Conservation (phyloP, 352 stramenopile species). For the Hyaloperonospora arabidopsidis region DNA sequence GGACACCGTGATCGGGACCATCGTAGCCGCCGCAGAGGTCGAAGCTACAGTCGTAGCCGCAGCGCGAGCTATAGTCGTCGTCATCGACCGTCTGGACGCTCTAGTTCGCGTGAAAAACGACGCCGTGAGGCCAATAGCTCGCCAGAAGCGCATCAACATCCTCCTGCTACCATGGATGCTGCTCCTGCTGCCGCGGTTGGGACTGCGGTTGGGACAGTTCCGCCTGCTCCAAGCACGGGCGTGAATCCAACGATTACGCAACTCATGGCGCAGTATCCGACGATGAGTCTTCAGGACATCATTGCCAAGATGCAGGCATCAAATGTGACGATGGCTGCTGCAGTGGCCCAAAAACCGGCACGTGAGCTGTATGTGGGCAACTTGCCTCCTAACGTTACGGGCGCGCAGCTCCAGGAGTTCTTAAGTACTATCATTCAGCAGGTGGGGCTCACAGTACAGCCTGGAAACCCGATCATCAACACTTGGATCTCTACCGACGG, state of each 20-base stretch:
- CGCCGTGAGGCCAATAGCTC: slow-evolving; percentile 51
- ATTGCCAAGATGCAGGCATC: slow-evolving; percentile 84
- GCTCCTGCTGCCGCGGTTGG: too few relatives aligned
- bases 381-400: slow-evolving; percentile 73
- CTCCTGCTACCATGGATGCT: slow-evolving; percentile 15
- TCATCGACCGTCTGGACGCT: slow-evolving; percentile 34
- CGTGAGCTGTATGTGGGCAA: slow-evolving; percentile 84
- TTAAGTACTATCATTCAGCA: slow-evolving; percentile 84
- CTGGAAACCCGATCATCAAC: slow-evolving; percentile 76
- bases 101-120: slow-evolving; percentile 45
- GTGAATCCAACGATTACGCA: slow-evolving; percentile 80
- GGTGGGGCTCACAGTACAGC: slow-evolving; percentile 65
- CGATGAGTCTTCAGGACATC: slow-evolving; percentile 84
- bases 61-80: slow-evolving; percentile 49
- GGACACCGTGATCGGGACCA: slow-evolving; percentile 30
- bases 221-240: slow-evolving; percentile 13
- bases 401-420: slow-evolving; percentile 79
- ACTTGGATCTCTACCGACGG: slow-evolving; percentile 83
- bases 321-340: slow-evolving; percentile 64
- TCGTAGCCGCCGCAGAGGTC: slow-evolving; percentile 25
- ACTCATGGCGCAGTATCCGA: slow-evolving; percentile 86
- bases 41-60: slow-evolving; percentile 35
- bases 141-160: slow-evolving; percentile 35
- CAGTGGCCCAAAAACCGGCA: slow-evolving; percentile 68
- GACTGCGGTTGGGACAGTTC: slow-evolving; percentile 8